Conservation (phyloP, 768 basidiomycete genomes). For the Tylopilus sp. region DNA sequence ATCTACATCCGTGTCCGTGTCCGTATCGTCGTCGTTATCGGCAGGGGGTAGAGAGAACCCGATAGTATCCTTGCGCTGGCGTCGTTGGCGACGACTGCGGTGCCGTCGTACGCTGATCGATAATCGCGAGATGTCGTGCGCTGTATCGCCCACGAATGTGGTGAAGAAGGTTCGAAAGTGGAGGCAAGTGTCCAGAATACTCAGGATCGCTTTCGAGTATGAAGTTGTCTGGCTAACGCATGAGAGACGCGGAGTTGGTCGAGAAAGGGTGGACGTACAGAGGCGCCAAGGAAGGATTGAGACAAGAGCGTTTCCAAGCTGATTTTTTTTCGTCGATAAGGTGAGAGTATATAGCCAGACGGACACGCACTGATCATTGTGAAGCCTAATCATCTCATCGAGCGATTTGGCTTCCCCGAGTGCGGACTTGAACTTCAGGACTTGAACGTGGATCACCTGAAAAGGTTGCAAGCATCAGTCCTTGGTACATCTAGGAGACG, state of each 20-base stretch:
- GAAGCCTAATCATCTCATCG: constrained; percentile 71
- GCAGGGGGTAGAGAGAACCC: constrained; percentile 49
- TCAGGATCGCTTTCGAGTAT: constrained; percentile 61
- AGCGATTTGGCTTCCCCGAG: constrained; percentile 57
- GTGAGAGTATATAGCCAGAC: background rate
- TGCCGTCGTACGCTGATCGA: constrained; percentile 55
- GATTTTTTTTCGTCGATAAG: background rate
- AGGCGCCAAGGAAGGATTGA: constrained; percentile 60
- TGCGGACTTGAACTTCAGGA: constrained; percentile 54
- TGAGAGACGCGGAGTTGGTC: background rate
- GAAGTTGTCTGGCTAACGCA: constrained; percentile 48
- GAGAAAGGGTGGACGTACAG: constrained; percentile 38
- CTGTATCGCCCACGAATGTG: constrained; percentile 57
- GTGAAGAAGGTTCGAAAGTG: constrained; percentile 65
- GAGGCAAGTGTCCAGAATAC: constrained; percentile 70
- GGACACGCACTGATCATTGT: constrained; percentile 62
- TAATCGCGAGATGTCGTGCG: constrained; percentile 50
- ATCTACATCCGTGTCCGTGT: constrained; percentile 38
- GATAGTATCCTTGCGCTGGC: constrained; percentile 55
- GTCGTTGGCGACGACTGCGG: constrained; percentile 56
- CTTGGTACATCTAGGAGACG: background rate
- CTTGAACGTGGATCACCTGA: constrained; percentile 68
- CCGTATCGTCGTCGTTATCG: constrained; percentile 32
- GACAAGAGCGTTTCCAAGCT: constrained; percentile 61
- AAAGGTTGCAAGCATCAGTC: background rate